Base-by-base conservation (phyloP, 805 yeast genomes). In the Alloascoidea hylecoeti region DNA sequence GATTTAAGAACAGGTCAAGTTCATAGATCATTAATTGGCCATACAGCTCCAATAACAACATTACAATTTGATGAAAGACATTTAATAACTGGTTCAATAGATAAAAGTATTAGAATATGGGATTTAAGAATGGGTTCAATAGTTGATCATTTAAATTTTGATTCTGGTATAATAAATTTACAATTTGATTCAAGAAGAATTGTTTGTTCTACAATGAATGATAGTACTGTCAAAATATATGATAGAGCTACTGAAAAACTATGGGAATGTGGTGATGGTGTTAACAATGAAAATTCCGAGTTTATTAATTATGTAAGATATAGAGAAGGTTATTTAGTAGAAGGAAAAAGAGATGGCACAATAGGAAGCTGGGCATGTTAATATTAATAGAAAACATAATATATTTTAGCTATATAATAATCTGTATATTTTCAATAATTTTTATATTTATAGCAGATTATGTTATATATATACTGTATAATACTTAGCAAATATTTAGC, bases 1-100 rank as follows among this genome's bases (percentile, higher is more conserved):
- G 92, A 80, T 56, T 54, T 80, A 42, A 64, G 92, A 48, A 62
- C 73, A 16, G 85, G 85, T 3, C 77, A 73, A 44, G 76, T 75
- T 14, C 72, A 74, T 34, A 58, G 79, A 44, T 62, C 74, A 9
- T 53, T 78, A 16, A 57, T 67, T 28, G 88, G 89, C 0, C 88
- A 79, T 50, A 74, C 82, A 2, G 78, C 75, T 1, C 71, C 85
- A 2, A 72, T 80, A 5, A 72, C 85, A 0, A 62, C 75, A 27
- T 57, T 80, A 34, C 80, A 78, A 49, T 80, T 80, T 53, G 85
- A 79, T 49, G 75, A 73, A n/a, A 60, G 58, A 35, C 70, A 72
- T 48, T 54, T 80, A 27, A 67, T 75, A 3, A 73, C 85, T 0
- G 84, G 84, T 4, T 67, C 78, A n/a, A 52, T 58, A 5, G 88